Base-by-base conservation (phyloP, 148 eudicot genomes). In the Rhododendron mucronatum region DNA sequence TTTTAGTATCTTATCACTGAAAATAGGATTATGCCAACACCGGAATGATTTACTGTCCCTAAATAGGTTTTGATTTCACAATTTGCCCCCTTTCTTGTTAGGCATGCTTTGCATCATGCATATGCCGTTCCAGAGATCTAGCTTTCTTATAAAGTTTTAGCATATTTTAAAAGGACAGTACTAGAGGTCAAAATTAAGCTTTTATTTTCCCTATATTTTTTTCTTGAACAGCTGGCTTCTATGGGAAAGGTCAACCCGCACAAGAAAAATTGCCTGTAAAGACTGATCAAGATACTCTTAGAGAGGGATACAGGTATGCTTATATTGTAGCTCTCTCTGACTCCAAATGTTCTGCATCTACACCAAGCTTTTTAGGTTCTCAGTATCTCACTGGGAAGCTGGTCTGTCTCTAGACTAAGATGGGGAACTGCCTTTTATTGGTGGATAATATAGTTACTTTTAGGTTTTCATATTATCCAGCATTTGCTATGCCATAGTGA, bases 251-350 rank as follows among this genome's bases (percentile, higher is more conserved):
- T 44, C 77, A 45, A 39, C 82, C 89, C 11, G 51, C 87, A 33
- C 82, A 41, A 77, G 87, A 87, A 82, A 91, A 89, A 84, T 84
- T 91, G 37, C 95, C 94, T 50, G 82, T 93, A 57, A 95, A 86
- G 89, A 95, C 98, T 61, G 98, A 95, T 90, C 94, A 94, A 89
- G 96, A 95, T 80, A 89, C 98, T 78, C 93, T 95, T 44, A 92
- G 94, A 91, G 94, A 94, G 86, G 98, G 98, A 84, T 95, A 94
- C 86, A 83, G 98, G 96, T 93, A 90, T 79, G 88, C 47, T 9
- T 37, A 73, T 61, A 39, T 81, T 83, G 63, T 51, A 11, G 28
- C 45, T 78, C 81, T 44, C 57, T 23, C 35, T 14, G 53, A 47
- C 59, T 2, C 51, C 80, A 78, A 78, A n/a, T 4, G 53, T 79